Evolutionary conservation across 768 basidiomycete species (phyloP).

Genomic region (Mrakia blollopis): DNA sequence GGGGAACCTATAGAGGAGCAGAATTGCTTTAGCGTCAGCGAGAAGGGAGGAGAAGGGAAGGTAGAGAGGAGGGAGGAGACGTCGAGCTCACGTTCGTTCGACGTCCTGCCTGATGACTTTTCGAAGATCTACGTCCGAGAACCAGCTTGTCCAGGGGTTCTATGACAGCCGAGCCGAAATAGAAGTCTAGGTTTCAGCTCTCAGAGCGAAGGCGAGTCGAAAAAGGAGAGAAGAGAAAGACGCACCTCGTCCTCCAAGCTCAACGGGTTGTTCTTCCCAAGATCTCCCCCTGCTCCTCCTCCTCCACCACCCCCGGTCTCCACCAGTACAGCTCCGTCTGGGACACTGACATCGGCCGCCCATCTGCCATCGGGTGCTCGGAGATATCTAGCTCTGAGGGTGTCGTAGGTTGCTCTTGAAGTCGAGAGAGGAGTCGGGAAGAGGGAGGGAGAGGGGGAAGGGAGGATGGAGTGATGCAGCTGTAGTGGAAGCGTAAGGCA

Average conservation of each 20-base stretch:
- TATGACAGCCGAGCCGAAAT: too few relatives aligned
- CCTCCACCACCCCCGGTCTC: constrained; percentile 28
- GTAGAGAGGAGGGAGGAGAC: background rate
- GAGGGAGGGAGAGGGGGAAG: constrained; percentile 30
- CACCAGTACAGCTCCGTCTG: constrained; percentile 38
- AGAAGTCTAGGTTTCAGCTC: too few relatives aligned
- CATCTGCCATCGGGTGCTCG: constrained; percentile 81
- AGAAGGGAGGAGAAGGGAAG: background rate
- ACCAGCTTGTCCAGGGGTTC: constrained; percentile 97
- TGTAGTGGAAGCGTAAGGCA: constrained; percentile 33
- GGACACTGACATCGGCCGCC: constrained; percentile 51
- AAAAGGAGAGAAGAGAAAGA: constrained; percentile 5
- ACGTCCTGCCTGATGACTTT: constrained; percentile 91
- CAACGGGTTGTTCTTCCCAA: constrained; percentile 73
- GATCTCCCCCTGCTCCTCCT: constrained; percentile 44
- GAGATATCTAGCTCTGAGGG: constrained; percentile 62
- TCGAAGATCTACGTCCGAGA: constrained; percentile 77
- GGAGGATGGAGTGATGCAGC: constrained; percentile 34
- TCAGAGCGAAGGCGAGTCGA: background rate
- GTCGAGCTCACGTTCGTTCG: constrained; percentile 73
- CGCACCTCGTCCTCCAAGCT: constrained; percentile 70
- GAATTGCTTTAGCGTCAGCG: too few relatives aligned
- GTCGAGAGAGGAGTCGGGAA: constrained; percentile 42
- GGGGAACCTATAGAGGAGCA: constrained; percentile 78
- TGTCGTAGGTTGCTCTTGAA: constrained; percentile 43